These are phyloP conservation scores for Tricholoma hemisulphureum DNA, from an alignment of 768 basidiomycete species.

Conservation along the genomic window DNA sequence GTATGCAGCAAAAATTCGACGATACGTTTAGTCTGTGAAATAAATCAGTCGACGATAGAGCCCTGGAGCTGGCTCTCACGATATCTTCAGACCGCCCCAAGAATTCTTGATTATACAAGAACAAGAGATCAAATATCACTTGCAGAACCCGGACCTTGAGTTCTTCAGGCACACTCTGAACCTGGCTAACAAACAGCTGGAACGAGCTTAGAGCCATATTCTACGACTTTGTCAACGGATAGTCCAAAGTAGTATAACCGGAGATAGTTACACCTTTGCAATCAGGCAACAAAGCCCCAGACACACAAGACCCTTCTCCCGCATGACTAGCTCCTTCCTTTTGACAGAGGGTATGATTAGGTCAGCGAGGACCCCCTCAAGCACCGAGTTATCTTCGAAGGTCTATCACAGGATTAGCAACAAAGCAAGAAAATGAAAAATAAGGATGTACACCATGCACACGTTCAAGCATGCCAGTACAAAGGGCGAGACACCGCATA, in stretches of 20 bases:
- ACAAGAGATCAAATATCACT: conserved; percentile 85
- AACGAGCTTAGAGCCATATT: conserved; percentile 68
- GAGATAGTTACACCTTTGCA: conserved; percentile 50
- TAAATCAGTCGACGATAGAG: not conserved
- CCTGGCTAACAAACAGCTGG: conserved; percentile 82
- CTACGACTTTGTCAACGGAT: conserved; percentile 21
- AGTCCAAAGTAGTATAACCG: not conserved
- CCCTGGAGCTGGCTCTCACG: conserved; percentile 25
- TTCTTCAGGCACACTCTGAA: conserved; percentile 71
- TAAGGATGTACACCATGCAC: conserved; percentile 74
- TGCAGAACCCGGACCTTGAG: conserved; percentile 79
- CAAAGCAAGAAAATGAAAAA: conserved; percentile 11
- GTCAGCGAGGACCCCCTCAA: conserved; percentile 79
- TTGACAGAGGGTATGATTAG: conserved; percentile 89
- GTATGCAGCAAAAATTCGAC: conserved; percentile 47
- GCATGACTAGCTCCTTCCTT: conserved; percentile 77
- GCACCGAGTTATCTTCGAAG: conserved; percentile 74
- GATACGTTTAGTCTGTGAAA: conserved; percentile 37
- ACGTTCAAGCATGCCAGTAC: conserved; percentile 85
- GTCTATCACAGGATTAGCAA: conserved; percentile 45
- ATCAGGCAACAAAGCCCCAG: conserved; percentile 87
- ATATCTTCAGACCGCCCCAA: conserved; percentile 49
- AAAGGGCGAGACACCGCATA: conserved; percentile 76
- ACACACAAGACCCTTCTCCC: conserved; percentile 77
- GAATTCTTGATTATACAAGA: conserved; percentile 86